These are phyloP conservation scores for Coffea eugenioides DNA, from an alignment of 257 asterid species.

Conservation along the genomic window DNA sequence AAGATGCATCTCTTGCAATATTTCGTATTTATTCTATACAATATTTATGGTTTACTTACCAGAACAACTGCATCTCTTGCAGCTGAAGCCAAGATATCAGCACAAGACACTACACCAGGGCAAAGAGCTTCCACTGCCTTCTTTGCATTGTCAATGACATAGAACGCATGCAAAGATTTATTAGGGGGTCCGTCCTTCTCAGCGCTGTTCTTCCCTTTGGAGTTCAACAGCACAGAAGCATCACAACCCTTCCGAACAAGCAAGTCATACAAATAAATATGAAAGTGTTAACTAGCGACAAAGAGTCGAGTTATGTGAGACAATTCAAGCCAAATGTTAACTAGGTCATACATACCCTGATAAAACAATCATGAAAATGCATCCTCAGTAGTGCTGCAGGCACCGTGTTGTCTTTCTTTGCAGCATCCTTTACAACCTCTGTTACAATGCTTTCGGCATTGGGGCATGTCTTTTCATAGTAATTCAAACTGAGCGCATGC, in stretches of 20 bases:
- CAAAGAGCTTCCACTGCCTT: conserved; percentile 60
- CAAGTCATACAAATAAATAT: not conserved
- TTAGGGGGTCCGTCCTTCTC: conserved; percentile 70
- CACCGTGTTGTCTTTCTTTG: conserved; percentile 47
- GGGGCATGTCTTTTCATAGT: conserved; percentile 46
- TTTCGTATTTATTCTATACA: not conserved
- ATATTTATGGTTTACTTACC: conserved; percentile 29
- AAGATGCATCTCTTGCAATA: too few relatives aligned
- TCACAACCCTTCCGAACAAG: conserved; percentile 58
- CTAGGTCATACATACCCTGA: conserved; percentile 49
- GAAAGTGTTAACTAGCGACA: not conserved
- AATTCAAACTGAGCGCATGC: conserved; percentile 35
- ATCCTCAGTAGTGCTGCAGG: conserved; percentile 72
- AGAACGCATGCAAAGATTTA: conserved; percentile 64
- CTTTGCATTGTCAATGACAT: conserved; percentile 60
- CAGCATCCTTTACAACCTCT: conserved; percentile 44
- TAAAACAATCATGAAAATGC: conserved; percentile 88
- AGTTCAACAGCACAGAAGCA: conserved; percentile 64
- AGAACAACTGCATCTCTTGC: conserved; percentile 77
- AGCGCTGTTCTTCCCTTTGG: conserved; percentile 55
- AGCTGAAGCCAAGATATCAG: conserved; percentile 75
- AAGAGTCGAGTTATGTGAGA: not conserved
- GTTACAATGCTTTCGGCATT: conserved; percentile 44
- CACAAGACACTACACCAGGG: conserved; percentile 69
- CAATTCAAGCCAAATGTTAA: not conserved